Evolutionary conservation across 140 eudicot genomes (phyloP).

Genomic region (Flaveria floridana): DNA sequence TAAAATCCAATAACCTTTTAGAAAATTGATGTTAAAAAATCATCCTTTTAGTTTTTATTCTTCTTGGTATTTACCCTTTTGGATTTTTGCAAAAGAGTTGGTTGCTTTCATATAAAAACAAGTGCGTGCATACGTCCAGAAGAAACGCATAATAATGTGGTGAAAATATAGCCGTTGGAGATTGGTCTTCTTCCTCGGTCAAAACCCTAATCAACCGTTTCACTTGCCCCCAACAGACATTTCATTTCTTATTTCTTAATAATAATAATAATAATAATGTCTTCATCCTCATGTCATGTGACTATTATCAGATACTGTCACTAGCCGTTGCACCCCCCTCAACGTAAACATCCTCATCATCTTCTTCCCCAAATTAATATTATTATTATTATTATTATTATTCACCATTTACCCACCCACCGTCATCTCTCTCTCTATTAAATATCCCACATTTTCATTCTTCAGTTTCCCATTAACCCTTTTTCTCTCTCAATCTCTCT

Average conservation of each 20-base stretch:
- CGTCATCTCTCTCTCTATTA: constrained; percentile 23
- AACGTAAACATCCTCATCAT: constrained; percentile 34
- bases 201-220: constrained; percentile 18
- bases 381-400: background rate
- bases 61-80: too few relatives aligned
- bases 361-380: constrained; percentile 4
- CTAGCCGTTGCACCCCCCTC: constrained; percentile 37
- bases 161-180: constrained; percentile 18
- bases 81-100: background rate
- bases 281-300: constrained; percentile 1
- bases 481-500: constrained; percentile 4
- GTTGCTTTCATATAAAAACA: background rate
- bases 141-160: background rate
- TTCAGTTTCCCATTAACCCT: background rate
- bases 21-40: too few relatives aligned
- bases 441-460: constrained; percentile 29
- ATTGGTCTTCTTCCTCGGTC: background rate
- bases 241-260: too few relatives aligned
- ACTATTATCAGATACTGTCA: background rate
- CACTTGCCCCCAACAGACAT: background rate
- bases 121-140: background rate
- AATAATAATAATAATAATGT: too few relatives aligned
- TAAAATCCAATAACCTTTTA: too few relatives aligned
- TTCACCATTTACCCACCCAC: constrained; percentile 1
- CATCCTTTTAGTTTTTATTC: too few relatives aligned